These are phyloP conservation scores for Kingdonia uniflora DNA, from an alignment of 164 flowering plant genomes.

Conservation along the genomic window DNA sequence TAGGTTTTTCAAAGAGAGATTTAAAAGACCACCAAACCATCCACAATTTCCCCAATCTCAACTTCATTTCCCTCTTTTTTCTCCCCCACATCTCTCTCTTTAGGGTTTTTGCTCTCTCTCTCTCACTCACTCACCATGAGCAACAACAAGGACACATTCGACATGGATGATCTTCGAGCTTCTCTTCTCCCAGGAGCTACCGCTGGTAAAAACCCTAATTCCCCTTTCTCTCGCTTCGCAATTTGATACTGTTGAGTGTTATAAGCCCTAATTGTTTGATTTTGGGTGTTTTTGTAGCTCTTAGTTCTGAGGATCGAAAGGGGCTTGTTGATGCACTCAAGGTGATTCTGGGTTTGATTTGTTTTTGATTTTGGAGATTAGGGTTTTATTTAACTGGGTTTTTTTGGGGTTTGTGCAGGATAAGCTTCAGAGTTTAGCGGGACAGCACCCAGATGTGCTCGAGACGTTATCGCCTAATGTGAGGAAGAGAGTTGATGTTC, in stretches of 20 bases:
- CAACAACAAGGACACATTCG: conserved; percentile 35
- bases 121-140: background rate
- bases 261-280: background rate
- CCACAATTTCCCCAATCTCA: too few relatives aligned
- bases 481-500: conserved; percentile 63
- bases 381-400: background rate
- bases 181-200: conserved; percentile 18
- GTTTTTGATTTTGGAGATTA: background rate
- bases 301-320: conserved; percentile 44
- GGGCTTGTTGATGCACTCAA: conserved; percentile 53
- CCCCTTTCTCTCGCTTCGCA: background rate
- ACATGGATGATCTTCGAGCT: conserved; percentile 40
- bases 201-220: conserved; percentile 14
- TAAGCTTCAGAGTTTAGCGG: conserved; percentile 55
- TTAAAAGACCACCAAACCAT: too few relatives aligned
- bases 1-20: too few relatives aligned
- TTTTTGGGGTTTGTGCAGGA: conserved; percentile 30
- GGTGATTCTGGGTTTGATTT: conserved; percentile 21
- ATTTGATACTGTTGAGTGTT: background rate
- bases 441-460: conserved; percentile 47
- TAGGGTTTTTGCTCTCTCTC: too few relatives aligned
- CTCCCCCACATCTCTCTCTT: too few relatives aligned
- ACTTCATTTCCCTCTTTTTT: too few relatives aligned
- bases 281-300: conserved; percentile 25
- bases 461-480: conserved; percentile 47